Percentiles rank a stretch among this genome's conserved stretches.
Conservation (phyloP, 176 grass and related monocot species). For the Echinochloa phyllopogon region DNA sequence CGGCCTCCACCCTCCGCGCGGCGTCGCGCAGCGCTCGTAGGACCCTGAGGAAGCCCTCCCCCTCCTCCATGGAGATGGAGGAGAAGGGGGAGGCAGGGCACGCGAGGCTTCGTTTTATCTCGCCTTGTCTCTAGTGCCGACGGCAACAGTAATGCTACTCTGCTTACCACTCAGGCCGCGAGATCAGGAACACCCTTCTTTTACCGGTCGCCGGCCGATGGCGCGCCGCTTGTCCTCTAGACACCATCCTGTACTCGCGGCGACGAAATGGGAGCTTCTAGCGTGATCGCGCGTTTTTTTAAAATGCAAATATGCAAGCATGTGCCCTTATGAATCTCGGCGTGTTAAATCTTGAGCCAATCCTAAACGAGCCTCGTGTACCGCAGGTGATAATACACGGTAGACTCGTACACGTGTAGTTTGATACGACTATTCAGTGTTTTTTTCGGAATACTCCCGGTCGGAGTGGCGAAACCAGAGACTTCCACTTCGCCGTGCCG, state of each 20-base stretch:
- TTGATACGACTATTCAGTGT: background rate
- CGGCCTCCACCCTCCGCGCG: constrained; percentile 37
- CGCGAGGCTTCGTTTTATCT: constrained; percentile 42
- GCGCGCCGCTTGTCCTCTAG: background rate
- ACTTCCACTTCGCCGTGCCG: background rate
- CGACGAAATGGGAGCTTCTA: too few relatives aligned
- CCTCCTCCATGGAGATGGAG: constrained; percentile 65
- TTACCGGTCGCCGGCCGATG: background rate
- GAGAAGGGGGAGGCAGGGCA: constrained; percentile 41
- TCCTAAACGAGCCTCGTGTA: background rate
- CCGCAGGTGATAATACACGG: background rate
- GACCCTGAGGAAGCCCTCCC: constrained; percentile 54
- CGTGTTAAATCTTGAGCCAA: background rate
- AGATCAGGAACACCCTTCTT: background rate
- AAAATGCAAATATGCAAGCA: background rate
- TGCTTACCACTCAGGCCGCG: background rate
- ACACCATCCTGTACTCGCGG: too few relatives aligned
- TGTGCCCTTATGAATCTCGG: background rate
- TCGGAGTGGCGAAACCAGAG: background rate
- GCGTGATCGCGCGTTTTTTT: background rate
- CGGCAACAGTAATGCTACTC: background rate
- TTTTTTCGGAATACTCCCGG: background rate
- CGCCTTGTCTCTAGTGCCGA: background rate
- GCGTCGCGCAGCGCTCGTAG: constrained; percentile 61
- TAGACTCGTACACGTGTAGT: background rate